Conservation (phyloP, 139 green algal genomes). For the Picochlorum sp. region DNA sequence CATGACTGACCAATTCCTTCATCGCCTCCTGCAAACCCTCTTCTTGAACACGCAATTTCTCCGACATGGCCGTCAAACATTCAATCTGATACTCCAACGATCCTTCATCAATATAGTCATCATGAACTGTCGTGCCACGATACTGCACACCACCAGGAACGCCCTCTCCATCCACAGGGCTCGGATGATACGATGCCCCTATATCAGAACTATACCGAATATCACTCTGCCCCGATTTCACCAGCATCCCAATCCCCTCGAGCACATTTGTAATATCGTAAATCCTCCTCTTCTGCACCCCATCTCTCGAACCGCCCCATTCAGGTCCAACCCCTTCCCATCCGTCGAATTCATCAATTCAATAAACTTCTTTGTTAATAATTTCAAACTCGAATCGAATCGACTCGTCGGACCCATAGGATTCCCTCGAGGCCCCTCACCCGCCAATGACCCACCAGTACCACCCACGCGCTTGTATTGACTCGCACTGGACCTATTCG, state of each 20-base stretch:
- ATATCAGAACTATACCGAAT: constrained; percentile 27
- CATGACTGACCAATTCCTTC: constrained; percentile 8
- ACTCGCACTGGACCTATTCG: neutral
- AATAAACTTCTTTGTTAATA: constrained; percentile 91
- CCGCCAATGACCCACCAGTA: no score
- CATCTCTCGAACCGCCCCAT: constrained; percentile 74
- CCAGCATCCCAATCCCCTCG: constrained; percentile 90
- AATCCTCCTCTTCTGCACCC: constrained; percentile 84
- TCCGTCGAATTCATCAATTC: constrained; percentile 61
- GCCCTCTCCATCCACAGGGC: neutral
- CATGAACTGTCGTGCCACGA: neutral
- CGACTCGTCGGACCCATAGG: constrained; percentile 16
- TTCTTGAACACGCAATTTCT: no score
- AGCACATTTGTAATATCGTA: constrained; percentile 99
- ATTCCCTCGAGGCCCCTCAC: no score
- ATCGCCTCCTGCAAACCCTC: constrained; percentile 1
- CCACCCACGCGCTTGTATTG: constrained; percentile 4
- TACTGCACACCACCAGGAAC: no score
- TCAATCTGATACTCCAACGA: neutral
- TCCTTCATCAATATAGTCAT: neutral
- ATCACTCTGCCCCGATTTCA: constrained; percentile 90
- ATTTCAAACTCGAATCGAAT: constrained; percentile 74
- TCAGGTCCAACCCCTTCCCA: constrained; percentile 81
- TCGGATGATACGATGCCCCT: neutral
- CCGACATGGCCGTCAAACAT: no score